Conservation (phyloP, 148 eudicot genomes). For the Cornus kousa region DNA sequence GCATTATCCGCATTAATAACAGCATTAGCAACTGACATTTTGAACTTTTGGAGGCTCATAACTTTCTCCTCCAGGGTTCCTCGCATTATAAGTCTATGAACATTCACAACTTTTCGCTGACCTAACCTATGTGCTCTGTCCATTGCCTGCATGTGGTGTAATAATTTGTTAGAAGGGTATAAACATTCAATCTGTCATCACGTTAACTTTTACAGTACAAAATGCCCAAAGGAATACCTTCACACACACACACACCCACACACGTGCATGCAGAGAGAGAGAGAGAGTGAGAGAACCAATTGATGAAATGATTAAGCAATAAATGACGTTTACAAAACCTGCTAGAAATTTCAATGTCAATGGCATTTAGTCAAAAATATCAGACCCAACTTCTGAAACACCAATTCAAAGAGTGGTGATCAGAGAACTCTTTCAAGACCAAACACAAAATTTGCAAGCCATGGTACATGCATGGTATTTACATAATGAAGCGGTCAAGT, state of each 20-base stretch:
- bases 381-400: not conserved
- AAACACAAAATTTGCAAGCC: not conserved
- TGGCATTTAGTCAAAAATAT: not conserved
- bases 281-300: no score
- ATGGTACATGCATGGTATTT: no score
- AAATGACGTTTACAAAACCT: no score
- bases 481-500: not conserved
- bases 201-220: not conserved
- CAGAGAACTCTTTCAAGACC: no score
- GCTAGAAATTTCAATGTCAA: no score
- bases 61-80: slow-evolving; percentile 99
- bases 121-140: slow-evolving; percentile 99
- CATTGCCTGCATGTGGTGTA: slow-evolving; percentile 66
- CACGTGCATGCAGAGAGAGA: no score
- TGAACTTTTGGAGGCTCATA: slow-evolving; percentile 97
- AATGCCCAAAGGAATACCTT: not conserved
- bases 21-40: slow-evolving; percentile 90
- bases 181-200: not conserved
- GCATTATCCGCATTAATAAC: slow-evolving; percentile 95
- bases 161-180: not conserved
- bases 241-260: no score
- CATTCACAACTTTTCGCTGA: slow-evolving; percentile 92
- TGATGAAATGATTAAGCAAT: no score
- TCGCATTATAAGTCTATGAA: slow-evolving; percentile 95
- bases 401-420: not conserved